phyloP scores from a whole-genome alignment of 2,329 filamentous ascomycete species.

The Fusarium newnesense region DNA sequence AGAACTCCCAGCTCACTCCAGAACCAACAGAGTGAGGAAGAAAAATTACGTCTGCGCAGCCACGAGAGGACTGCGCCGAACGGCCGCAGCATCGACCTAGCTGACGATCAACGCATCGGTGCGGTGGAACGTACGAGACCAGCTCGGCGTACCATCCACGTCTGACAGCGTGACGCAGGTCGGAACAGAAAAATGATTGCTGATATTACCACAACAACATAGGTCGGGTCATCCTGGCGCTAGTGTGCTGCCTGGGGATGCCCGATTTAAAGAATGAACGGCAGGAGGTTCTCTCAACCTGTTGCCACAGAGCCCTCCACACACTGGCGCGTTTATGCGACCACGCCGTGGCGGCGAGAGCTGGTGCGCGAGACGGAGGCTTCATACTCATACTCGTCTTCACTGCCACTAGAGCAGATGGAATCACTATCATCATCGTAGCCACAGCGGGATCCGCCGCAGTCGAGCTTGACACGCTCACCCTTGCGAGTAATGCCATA shows the following conservation, averaged over 20 bases:
- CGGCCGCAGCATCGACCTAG: constrained; percentile 67
- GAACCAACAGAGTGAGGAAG: constrained; percentile 46
- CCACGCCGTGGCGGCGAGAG: constrained; percentile 72
- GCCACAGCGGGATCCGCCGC: constrained; percentile 87
- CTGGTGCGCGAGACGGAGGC: constrained; percentile 55
- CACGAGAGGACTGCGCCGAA: constrained; percentile 48
- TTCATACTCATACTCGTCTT: constrained; percentile 65
- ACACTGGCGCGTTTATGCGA: constrained; percentile 49
- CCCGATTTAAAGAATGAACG: constrained; percentile 50
- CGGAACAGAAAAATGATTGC: constrained; percentile 42
- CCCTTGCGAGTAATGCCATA: constrained; percentile 96
- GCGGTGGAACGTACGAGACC: constrained; percentile 52
- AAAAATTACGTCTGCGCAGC: constrained; percentile 42
- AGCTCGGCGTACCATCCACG: constrained; percentile 54
- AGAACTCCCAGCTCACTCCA: constrained; percentile 43
- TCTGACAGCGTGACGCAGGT: constrained; percentile 44
- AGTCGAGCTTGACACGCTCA: constrained; percentile 95
- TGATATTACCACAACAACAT: constrained; percentile 47
- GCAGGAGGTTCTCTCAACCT: constrained; percentile 46
- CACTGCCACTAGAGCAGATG: constrained; percentile 74
- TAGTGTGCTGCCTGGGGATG: constrained; percentile 38
- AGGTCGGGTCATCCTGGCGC: constrained; percentile 46
- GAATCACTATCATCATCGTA: constrained; percentile 75
- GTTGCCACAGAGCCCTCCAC: constrained; percentile 38
- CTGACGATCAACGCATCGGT: constrained; percentile 47